Base-by-base conservation (phyloP, 2,329 filamentous ascomycete genomes). In the Penicillium sp. region DNA sequence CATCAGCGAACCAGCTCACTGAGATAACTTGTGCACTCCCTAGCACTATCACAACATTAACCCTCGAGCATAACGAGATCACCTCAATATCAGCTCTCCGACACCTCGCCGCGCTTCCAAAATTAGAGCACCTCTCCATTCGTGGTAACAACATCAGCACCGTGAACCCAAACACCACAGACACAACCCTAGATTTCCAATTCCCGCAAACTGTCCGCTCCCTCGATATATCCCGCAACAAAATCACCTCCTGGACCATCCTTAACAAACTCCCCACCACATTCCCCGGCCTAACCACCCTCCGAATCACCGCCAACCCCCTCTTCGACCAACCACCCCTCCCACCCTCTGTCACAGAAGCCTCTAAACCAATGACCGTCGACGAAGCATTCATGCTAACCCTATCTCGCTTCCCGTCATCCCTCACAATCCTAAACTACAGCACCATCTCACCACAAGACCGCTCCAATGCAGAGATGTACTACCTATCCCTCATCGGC, bases 351-450 rank as follows among this genome's bases (percentile, higher is more conserved):
- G 53, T 66, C 15, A 53, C 63, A 56, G 55, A 64, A n/a, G 74
- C 77, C 25, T 75, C 71, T 55, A 73, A 68, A 34, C 70, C 68
- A 31, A 77, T 76, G 75, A 76, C 73, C 6, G 81, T 87, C 0
- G 91, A 96, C 53, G 90, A 96, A 68, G 88, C 90, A 1, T 93
- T 92, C 76, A 96, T 96, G 90, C 82, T 97, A 47, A 91, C 90
- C 0, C 79, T 96, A 27, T 90, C 88, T 29, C 89, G 92, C 2
- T 79, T 97, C 1, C 82, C 64, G 5, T 0, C 83, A 1, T 77
- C 78, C 1, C 82, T 97, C 10, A 82, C 82, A 52, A 81, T 79
- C 0, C 81, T 97, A 19, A 79, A 80, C 58, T 78, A 76, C 63
- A 75, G 86, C 60, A 77, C 79, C 16, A 87, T 97, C 64, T 87